These are phyloP conservation scores for Cercophora scortea DNA, from an alignment of 495 filamentous ascomycete genomes.

Conservation along the genomic window DNA sequence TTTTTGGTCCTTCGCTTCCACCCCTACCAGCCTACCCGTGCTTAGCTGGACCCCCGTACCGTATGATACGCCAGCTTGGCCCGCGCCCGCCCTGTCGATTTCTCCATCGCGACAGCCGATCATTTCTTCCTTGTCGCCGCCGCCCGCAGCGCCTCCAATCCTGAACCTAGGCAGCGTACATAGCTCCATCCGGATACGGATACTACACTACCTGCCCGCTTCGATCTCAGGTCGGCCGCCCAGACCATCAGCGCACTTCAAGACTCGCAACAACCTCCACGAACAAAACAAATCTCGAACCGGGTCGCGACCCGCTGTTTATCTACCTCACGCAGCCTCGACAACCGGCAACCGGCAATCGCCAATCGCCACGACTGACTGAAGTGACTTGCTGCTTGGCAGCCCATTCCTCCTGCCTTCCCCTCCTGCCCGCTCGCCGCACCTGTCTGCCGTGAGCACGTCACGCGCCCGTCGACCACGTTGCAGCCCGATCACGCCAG, in stretches of 20 bases:
- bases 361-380: neutral
- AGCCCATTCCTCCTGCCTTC: neutral
- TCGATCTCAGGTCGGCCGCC: too few species aligned
- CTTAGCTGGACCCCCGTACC: too few species aligned
- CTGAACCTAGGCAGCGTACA: too few species aligned
- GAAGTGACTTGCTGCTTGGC: neutral
- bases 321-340: neutral
- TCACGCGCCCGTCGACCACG: slow-evolving; percentile 1
- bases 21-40: too few species aligned
- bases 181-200: too few species aligned
- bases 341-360: neutral
- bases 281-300: too few species aligned
- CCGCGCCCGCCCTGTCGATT: neutral
- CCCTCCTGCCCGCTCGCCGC: neutral
- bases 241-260: too few species aligned
- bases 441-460: neutral
- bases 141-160: too few species aligned
- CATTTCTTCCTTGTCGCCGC: neutral
- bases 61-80: too few species aligned
- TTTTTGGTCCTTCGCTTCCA: neutral
- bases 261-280: too few species aligned
- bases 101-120: slow-evolving; percentile 1
- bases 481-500: slow-evolving; percentile 3
- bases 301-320: too few species aligned
- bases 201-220: too few species aligned